phyloP scores from a whole-genome alignment of 805 yeast genomes.

The Wickerhamomyces tratensis region DNA sequence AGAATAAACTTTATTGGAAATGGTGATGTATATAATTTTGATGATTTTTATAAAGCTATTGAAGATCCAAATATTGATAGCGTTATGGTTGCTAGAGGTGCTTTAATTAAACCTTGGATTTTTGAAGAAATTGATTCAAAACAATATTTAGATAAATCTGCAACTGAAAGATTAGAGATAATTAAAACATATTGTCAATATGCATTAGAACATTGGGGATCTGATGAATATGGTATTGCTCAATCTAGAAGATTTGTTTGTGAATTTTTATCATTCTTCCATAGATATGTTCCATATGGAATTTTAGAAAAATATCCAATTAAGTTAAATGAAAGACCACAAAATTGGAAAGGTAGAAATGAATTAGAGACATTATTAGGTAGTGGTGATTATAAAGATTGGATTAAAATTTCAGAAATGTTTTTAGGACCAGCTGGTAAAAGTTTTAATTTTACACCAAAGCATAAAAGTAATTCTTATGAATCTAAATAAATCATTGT shows the following conservation, averaged over 20 bases:
- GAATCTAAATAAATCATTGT: constrained; percentile 13
- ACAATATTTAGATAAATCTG: constrained; percentile 83
- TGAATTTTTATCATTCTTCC: constrained; percentile 90
- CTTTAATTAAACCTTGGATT: constrained; percentile 97
- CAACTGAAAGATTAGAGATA: constrained; percentile 80
- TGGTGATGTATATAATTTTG: constrained; percentile 82
- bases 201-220: constrained; percentile 96
- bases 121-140: constrained; percentile 89
- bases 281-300: constrained; percentile 91
- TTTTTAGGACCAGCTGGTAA: constrained; percentile 82
- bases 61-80: constrained; percentile 69
- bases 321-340: constrained; percentile 87
- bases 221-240: constrained; percentile 90
- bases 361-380: constrained; percentile 88
- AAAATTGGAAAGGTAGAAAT: constrained; percentile 85
- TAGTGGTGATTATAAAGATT: constrained; percentile 76
- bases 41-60: constrained; percentile 78
- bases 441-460: constrained; percentile 74
- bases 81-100: constrained; percentile 97
- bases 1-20: constrained; percentile 85
- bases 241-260: constrained; percentile 84
- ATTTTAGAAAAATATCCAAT: constrained; percentile 85
- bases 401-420: constrained; percentile 95
- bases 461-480: constrained; percentile 89
- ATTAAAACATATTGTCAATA: constrained; percentile 59